phyloP scores from a whole-genome alignment of 2,329 filamentous ascomycete genomes.

The Fulvia fulva region DNA sequence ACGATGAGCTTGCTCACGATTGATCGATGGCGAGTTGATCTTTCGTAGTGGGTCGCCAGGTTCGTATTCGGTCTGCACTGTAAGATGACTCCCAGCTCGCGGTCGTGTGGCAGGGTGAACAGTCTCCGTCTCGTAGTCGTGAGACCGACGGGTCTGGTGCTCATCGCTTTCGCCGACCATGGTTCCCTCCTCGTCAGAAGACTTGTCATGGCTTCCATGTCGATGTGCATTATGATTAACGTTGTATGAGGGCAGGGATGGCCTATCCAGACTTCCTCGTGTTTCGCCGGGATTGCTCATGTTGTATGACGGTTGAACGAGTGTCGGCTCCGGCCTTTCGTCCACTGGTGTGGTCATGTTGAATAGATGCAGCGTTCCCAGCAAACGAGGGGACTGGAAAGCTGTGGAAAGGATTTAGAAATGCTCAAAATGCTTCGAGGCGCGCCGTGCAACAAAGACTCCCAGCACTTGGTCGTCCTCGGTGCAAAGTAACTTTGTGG shows the following conservation, averaged over 20 bases:
- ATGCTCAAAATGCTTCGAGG: not conserved
- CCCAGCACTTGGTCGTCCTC: constrained; percentile 21
- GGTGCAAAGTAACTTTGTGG: constrained; percentile 1
- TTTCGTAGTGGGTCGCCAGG: constrained; percentile 28
- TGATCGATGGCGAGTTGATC: constrained; percentile 50
- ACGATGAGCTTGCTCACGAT: constrained; percentile 56
- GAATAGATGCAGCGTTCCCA: constrained; percentile 3
- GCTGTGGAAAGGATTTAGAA: not conserved
- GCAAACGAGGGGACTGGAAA: constrained; percentile 15
- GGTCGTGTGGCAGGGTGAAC: constrained; percentile 13
- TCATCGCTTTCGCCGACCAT: constrained; percentile 31
- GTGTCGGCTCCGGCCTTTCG: constrained; percentile 34
- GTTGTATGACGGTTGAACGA: constrained; percentile 25
- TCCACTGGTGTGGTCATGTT: constrained; percentile 35
- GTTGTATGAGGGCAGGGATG: constrained; percentile 31
- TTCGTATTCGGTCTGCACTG: constrained; percentile 40
- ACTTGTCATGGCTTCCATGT: constrained; percentile 20
- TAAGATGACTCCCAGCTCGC: constrained; percentile 41
- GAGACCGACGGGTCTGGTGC: constrained; percentile 6
- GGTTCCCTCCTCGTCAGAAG: constrained; percentile 32
- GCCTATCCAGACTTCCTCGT: constrained; percentile 14
- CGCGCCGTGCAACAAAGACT: constrained; percentile 5
- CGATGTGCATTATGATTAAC: constrained; percentile 25
- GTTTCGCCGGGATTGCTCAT: constrained; percentile 17
- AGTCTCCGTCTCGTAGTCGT: constrained; percentile 7